Base-by-base conservation (phyloP, 2,329 filamentous ascomycete species). In the Fusarium nelsonii region DNA sequence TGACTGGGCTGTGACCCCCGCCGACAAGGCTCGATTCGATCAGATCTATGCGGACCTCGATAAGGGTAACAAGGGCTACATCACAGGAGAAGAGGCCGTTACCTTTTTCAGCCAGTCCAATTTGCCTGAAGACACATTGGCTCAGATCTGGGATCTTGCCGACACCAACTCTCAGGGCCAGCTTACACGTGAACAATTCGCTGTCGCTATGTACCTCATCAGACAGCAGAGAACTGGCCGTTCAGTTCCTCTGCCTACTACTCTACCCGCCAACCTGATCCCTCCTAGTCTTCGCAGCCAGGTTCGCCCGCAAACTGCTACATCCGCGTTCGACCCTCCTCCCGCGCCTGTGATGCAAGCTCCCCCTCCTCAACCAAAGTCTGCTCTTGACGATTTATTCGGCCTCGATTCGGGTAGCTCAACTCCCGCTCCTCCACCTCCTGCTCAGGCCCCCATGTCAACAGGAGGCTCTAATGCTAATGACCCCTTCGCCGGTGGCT, bases 191-290 rank as follows among this genome's bases (percentile, higher is more conserved):
- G 96, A 99, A 71, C 94, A 97, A 74, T 99, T 99, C 77, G 94
- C 96, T 0, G 94, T 99, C 46, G 95, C 96, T 54, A 97, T 99
- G 94, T 97, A 97, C 77, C 85, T 99, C 51, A 97, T 99, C 73
- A 89, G 94, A 65, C 92, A 97, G 78, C 94, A 97, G 78, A 88
- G 94, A 55, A 91, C 87, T 69, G 91, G 90, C 66, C 88, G 89
- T 59, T 77, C 82, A 33, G 81, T 81, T 40, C 83, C 88, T 30
- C 80, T 98, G 33, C 96, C 96, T 3, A 84, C 90, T 23, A 86
- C 88, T n/a, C 82, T 99, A 41, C 94, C 95, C 11, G 84, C 90
- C 0, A 94, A 91, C 71, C 83, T 98, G 39, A 87, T 98, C 32
- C 96, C 96, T 14, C 96, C 95, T 5, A 93, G 90, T 76, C 88